These are phyloP conservation scores for Vinca minor DNA, from an alignment of 257 asterid genomes.

Conservation along the genomic window DNA sequence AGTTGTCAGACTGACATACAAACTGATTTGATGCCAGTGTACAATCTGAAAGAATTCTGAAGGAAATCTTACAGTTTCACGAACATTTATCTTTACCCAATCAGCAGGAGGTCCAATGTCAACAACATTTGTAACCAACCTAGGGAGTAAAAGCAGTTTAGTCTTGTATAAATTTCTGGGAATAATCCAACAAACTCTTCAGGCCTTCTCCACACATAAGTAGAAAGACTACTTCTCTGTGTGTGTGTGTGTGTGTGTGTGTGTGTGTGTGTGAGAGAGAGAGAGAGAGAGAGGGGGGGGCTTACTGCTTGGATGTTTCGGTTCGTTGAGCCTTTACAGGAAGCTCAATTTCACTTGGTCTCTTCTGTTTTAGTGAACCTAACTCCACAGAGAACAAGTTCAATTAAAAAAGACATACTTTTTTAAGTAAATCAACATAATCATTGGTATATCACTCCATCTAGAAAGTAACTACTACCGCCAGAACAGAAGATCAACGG, in stretches of 20 bases:
- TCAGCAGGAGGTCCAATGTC: conserved; percentile 95
- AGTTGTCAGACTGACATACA: neutral
- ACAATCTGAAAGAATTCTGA: conserved; percentile 7
- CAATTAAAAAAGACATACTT: conserved; percentile 13
- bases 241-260: too few relatives aligned
- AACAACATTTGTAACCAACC: conserved; percentile 62
- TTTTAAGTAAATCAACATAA: neutral
- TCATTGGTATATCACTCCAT: too few relatives aligned
- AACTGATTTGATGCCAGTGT: neutral
- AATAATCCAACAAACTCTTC: neutral
- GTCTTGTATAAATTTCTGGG: conserved; percentile 13
- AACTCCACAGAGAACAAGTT: conserved; percentile 20
- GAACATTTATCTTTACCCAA: conserved; percentile 91
- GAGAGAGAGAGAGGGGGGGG: conserved; percentile 16
- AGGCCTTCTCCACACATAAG: neutral
- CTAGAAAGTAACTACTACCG: neutral
- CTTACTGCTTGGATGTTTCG: conserved; percentile 80
- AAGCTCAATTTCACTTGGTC: conserved; percentile 66
- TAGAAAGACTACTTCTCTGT: too few relatives aligned
- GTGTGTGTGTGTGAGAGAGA: neutral
- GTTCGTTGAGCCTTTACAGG: conserved; percentile 63
- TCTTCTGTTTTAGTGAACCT: conserved; percentile 90
- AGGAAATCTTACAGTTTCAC: conserved; percentile 62
- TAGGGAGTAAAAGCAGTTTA: conserved; percentile 27
- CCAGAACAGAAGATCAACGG: neutral